These are phyloP conservation scores for Linaria vulgaris DNA, from an alignment of 257 asterid species.

Conservation along the genomic window DNA sequence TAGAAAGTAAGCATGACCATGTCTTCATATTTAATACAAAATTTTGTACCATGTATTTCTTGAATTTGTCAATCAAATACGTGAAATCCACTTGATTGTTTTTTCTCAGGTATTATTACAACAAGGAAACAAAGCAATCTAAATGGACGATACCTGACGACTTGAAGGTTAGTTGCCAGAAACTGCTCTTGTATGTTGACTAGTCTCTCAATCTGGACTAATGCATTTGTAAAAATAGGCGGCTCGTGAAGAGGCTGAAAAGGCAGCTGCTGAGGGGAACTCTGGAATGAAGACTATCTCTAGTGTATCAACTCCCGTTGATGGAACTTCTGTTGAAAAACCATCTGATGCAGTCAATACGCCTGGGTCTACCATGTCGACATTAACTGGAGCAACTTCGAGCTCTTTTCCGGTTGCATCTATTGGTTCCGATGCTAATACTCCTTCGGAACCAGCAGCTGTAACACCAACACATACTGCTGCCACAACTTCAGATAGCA, in stretches of 20 bases:
- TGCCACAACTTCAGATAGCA: conserved; percentile 37
- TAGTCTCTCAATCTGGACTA: conserved; percentile 29
- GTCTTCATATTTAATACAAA: conserved; percentile 4
- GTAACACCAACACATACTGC: conserved; percentile 44
- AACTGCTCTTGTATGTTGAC: conserved; percentile 12
- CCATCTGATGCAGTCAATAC: conserved; percentile 44
- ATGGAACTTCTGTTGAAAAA: conserved; percentile 48
- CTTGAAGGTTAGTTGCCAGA: conserved; percentile 57
- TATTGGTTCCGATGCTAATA: conserved; percentile 46
- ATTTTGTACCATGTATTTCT: conserved; percentile 14
- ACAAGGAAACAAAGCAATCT: conserved; percentile 94
- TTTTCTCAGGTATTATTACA: conserved; percentile 78
- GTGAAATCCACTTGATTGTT: conserved; percentile 22
- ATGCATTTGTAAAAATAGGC: conserved; percentile 48
- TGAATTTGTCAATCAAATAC: conserved; percentile 12
- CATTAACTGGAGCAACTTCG: conserved; percentile 41
- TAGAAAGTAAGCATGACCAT: conserved; percentile 67
- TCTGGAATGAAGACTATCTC: conserved; percentile 41
- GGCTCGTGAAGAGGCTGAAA: conserved; percentile 93
- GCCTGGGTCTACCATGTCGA: conserved; percentile 43
- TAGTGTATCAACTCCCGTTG: conserved; percentile 37
- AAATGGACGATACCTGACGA: conserved; percentile 97
- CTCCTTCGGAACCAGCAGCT: conserved; percentile 59
- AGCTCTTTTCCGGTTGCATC: conserved; percentile 61
- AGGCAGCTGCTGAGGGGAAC: conserved; percentile 50